Conservation (phyloP, 73 alveolate genomes). For the Tetrahymena malaccensis region DNA sequence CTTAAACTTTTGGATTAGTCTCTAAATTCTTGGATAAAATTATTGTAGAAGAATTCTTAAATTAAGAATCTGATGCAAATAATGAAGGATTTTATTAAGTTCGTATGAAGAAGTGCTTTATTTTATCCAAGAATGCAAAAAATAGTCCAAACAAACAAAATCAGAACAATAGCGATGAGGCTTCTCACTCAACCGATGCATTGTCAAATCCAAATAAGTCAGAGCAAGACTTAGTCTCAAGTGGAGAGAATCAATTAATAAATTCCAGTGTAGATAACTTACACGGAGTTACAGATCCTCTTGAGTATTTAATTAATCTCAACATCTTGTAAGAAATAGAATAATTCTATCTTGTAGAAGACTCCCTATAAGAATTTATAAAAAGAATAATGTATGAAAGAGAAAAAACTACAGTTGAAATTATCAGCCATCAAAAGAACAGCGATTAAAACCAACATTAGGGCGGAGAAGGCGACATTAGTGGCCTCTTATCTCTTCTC, state of each 20-base stretch:
- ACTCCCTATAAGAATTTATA: background rate
- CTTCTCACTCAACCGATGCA: background rate
- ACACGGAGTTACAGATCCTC: background rate
- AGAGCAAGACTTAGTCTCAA: background rate
- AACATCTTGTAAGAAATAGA: background rate
- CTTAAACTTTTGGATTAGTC: background rate
- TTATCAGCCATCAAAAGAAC: background rate
- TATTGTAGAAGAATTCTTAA: background rate
- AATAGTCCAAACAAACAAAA: background rate
- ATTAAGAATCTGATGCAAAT: background rate
- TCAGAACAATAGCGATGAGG: background rate
- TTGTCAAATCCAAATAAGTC: background rate
- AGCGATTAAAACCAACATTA: background rate
- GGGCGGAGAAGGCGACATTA: background rate
- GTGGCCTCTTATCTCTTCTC: background rate
- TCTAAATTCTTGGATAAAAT: background rate
- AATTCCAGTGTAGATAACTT: background rate
- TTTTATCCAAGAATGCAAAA: background rate
- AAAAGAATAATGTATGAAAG: background rate
- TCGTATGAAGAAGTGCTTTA: background rate
- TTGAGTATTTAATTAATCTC: background rate
- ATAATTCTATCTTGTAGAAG: background rate
- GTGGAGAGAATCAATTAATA: background rate
- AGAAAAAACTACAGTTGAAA: background rate
- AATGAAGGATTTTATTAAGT: background rate